Evolutionary conservation across 2,329 filamentous ascomycete species (phyloP), one percentile per base, ranked within the genome.

Genomic region (Colletotrichum magnum): DNA sequence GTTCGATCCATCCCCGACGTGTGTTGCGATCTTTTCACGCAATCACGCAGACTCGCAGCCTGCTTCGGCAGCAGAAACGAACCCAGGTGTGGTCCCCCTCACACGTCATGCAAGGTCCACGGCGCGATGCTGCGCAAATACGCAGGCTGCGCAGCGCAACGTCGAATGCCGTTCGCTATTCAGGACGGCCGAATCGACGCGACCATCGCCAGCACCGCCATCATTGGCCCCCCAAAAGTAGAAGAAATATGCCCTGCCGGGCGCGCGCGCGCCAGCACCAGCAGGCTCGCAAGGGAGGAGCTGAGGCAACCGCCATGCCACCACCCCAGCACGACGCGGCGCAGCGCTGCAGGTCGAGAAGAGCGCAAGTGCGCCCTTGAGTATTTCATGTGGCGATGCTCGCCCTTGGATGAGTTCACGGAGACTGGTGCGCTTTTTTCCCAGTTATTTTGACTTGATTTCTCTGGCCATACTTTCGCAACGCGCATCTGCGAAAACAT

Each of bases 361-460:
- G 26, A 57, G 67, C 51, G 67, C 63, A 62, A 57, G 26, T 61
- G 67, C 51, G 67, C 63, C 24, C 63, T 69, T 68, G 24, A 6
- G 41, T 24, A 47, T 47, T 52, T 41, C 26, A 18, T 15, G 24
- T 24, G 28, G 43, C 12, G 41, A 15, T 52, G 56, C 36, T 18
- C 16, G 10, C 26, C 7, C 48, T 57, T 13, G 32, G 26, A 28
- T 13, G 24, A 58, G 52, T 63, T 52, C 15, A 6, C 51, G 21
- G 18, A 24, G 32, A 39, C n/a, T 64, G 12, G 41, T 16, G 4
- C 36, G n/a, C 15, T 45, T 28, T 32, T 13, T 50, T 24, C 3
- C 43, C 41, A 2, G 26, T 16, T 48, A 16, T n/a, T 47, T 10
- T 28, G 15, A 13, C 21, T 45, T 45, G 21, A 24, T 16, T 16